Base-by-base conservation (phyloP, 805 yeast species). In the Candida verbasci region DNA sequence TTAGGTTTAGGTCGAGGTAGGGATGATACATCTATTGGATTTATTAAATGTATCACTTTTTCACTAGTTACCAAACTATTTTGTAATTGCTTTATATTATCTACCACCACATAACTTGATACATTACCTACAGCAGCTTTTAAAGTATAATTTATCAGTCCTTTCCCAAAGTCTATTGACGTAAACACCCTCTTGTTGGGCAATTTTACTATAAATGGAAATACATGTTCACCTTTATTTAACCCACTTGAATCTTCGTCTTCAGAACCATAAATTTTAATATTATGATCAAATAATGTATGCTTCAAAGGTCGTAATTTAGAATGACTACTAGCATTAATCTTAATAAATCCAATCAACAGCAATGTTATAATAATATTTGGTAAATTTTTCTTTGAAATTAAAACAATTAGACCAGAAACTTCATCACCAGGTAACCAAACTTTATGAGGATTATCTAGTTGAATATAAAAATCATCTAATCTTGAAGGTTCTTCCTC, bases 401-500 rank as follows among this genome's bases (percentile, higher is more conserved):
- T 69, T 10, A 83, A 58, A 1, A 78, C 70, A 9, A 78, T 72
- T 46, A 76, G 79, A 11, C 94, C 94, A 1, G 69, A 58, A 3
- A 86, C 72, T 44, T 71, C 72, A 36, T 86, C 95, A 11, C 91
- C 93, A 0, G 96, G 95, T n/a, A 68, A 62, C 76, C 82, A 86
- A 3, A 74, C 62, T 45, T 76, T 74, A 55, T 86, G 95, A 1
- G 95, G 89, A 37, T 81, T 80, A 43, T 80, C 82, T 31, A 87
- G 65, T 30, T 68, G 68, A 32, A 87, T 78, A 56, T 78, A 83
- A 57, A 86, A 81, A 45, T 84, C 89, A 29, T 68, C 70, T 9
- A 77, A 69, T 9, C 73, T 60, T 30, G 60, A 65, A 39, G 58
- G 47, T 45, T 69, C 74, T 27, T 66, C 45, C 34, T 50, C 54